Conservation (phyloP, 495 filamentous ascomycete genomes). For the Xylaria cubensis region DNA sequence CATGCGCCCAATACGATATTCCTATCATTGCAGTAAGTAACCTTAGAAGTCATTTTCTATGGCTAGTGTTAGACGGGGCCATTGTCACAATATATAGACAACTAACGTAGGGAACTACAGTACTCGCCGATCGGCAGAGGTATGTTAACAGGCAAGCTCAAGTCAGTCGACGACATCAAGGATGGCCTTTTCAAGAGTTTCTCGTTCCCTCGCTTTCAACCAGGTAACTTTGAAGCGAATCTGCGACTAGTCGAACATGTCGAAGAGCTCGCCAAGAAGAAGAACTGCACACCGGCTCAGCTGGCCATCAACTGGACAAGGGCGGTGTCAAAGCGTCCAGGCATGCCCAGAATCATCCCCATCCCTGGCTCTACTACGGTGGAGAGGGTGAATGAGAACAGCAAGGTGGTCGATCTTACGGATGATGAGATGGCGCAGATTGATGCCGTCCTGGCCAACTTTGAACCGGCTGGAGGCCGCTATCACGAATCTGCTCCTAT, state of each 20-base stretch:
- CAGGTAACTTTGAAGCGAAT: constrained; percentile 71
- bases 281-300: constrained; percentile 75
- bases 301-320: constrained; percentile 79
- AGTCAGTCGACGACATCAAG: constrained; percentile 63
- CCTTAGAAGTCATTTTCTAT: neutral
- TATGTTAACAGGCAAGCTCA: constrained; percentile 65
- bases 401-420: constrained; percentile 48
- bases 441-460: constrained; percentile 49
- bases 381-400: constrained; percentile 58
- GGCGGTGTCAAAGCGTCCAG: constrained; percentile 52
- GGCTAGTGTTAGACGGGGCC: neutral
- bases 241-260: constrained; percentile 71
- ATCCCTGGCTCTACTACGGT: constrained; percentile 75
- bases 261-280: constrained; percentile 68
- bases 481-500: constrained; percentile 29
- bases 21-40: constrained; percentile 66
- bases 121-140: constrained; percentile 40
- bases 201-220: constrained; percentile 67
- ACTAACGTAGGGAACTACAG: neutral
- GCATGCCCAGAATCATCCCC: constrained; percentile 73
- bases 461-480: constrained; percentile 45
- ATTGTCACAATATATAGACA: neutral
- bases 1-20: constrained; percentile 76
- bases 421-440: constrained; percentile 58
- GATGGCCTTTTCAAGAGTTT: constrained; percentile 56